Conservation (phyloP, 2,329 filamentous ascomycete genomes). For the Cladosporium sp. region DNA sequence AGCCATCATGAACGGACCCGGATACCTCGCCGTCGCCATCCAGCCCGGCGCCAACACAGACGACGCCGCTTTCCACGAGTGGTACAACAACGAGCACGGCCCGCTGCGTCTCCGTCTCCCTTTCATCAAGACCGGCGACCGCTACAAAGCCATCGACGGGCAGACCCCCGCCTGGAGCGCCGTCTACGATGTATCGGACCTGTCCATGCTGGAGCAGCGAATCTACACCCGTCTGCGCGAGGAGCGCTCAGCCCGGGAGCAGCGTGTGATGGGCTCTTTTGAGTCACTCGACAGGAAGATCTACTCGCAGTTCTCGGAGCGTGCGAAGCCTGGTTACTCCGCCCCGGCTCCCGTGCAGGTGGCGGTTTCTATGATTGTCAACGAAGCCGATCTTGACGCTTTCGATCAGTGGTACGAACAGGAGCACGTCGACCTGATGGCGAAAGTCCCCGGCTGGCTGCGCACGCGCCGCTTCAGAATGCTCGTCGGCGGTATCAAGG, state of each 20-base stretch:
- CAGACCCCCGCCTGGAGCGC: slow-evolving; percentile 68
- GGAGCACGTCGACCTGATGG: slow-evolving; percentile 68
- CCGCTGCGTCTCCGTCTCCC: slow-evolving; percentile 73
- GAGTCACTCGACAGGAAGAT: slow-evolving; percentile 67
- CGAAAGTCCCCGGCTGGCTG: slow-evolving; percentile 74
- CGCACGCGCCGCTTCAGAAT: slow-evolving; percentile 68
- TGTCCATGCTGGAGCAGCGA: slow-evolving; percentile 65
- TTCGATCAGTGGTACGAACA: slow-evolving; percentile 68
- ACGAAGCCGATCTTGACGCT: slow-evolving; percentile 56
- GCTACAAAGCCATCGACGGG: slow-evolving; percentile 67
- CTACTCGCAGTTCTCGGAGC: slow-evolving; percentile 59
- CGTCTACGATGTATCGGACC: slow-evolving; percentile 74
- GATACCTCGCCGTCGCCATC: slow-evolving; percentile 84
- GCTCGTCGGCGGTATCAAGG: slow-evolving; percentile 54
- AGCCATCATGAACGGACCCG: slow-evolving; percentile 43
- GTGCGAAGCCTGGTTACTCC: slow-evolving; percentile 29
- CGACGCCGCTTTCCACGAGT: slow-evolving; percentile 74
- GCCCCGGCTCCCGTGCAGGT: slow-evolving; percentile 24
- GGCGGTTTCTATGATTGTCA: slow-evolving; percentile 27
- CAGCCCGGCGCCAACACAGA: slow-evolving; percentile 66
- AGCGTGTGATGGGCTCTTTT: slow-evolving; percentile 56
- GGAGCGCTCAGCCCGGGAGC: slow-evolving; percentile 42
- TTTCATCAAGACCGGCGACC: slow-evolving; percentile 71
- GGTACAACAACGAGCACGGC: slow-evolving; percentile 93
- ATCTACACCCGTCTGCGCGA: slow-evolving; percentile 65